These are phyloP conservation scores for Schwanniomyces vanrijiae DNA, from an alignment of 805 yeast genomes.

Conservation along the genomic window DNA sequence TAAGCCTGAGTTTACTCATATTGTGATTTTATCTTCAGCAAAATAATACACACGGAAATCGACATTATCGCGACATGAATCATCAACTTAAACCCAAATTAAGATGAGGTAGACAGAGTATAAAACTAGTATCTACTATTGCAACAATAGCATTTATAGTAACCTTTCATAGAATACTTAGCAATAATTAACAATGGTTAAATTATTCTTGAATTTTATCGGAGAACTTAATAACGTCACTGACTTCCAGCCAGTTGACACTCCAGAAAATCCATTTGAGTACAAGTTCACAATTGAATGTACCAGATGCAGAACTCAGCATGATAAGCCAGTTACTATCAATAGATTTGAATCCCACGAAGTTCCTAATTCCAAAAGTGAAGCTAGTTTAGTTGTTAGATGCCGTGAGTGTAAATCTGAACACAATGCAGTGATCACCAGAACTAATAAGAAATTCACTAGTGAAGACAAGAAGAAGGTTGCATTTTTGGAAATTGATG, in stretches of 20 bases:
- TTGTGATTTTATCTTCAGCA: too few species aligned
- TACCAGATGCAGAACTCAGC: constrained; percentile 74
- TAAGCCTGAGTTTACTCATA: too few species aligned
- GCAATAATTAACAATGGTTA: constrained; percentile 27
- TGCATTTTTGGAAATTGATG: constrained; percentile 66
- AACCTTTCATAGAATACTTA: neutral
- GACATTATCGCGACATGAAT: neutral
- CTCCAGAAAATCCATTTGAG: constrained; percentile 61
- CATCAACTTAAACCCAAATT: neutral
- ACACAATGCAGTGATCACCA: constrained; percentile 33
- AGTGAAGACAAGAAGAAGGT: constrained; percentile 46
- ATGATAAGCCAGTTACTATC: constrained; percentile 68
- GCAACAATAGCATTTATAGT: too few species aligned
- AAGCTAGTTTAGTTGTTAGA: constrained; percentile 77
- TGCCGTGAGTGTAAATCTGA: constrained; percentile 63
- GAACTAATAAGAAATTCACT: constrained; percentile 31
- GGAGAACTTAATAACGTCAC: constrained; percentile 58
- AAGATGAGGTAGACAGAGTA: neutral
- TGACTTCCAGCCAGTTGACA: constrained; percentile 59
- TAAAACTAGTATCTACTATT: neutral
- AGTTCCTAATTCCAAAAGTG: constrained; percentile 72
- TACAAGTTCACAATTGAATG: constrained; percentile 76
- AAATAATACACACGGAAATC: too few species aligned
- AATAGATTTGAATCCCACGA: constrained; percentile 67
- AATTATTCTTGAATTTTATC: constrained; percentile 33